Evolutionary conservation across 83 land plant genomes (phyloP).

Genomic region (Picea mariana): DNA sequence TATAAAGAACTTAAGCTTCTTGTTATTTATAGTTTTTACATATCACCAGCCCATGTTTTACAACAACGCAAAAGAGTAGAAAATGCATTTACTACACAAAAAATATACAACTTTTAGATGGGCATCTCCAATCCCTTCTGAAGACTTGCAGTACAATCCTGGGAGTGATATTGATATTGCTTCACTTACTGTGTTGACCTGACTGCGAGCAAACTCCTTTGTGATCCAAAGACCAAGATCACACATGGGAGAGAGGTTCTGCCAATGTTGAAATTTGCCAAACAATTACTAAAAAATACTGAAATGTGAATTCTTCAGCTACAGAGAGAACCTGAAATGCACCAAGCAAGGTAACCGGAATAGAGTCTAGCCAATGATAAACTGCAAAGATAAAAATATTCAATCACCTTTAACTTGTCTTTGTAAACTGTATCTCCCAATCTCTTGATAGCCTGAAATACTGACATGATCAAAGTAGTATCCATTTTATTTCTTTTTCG

Average conservation of each 20-base stretch:
- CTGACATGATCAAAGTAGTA: conserved; percentile 30
- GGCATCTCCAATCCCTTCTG: too few relatives aligned
- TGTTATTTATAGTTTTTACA: too few relatives aligned
- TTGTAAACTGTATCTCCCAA: conserved; percentile 50
- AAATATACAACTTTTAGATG: too few relatives aligned
- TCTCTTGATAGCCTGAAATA: conserved; percentile 41
- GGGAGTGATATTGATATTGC: too few relatives aligned
- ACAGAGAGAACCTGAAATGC: not conserved
- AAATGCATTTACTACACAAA: too few relatives aligned
- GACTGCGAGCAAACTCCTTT: conserved; percentile 35
- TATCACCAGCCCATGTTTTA: too few relatives aligned
- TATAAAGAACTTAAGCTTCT: too few relatives aligned
- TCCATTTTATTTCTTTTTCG: conserved; percentile 25
- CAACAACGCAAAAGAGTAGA: too few relatives aligned
- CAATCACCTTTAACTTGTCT: conserved; percentile 46
- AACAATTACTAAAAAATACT: not conserved
- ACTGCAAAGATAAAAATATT: not conserved
- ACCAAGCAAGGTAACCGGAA: not conserved
- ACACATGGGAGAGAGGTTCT: conserved; percentile 57
- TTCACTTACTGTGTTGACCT: conserved; percentile 20
- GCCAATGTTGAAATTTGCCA: conserved; percentile 9
- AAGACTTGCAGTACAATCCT: too few relatives aligned
- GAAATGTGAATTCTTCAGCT: not conserved
- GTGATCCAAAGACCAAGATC: conserved; percentile 59
- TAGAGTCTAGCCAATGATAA: not conserved